Conservation (phyloP, 202 grass and related monocot genomes). For the Hordeum pubiflorum region DNA sequence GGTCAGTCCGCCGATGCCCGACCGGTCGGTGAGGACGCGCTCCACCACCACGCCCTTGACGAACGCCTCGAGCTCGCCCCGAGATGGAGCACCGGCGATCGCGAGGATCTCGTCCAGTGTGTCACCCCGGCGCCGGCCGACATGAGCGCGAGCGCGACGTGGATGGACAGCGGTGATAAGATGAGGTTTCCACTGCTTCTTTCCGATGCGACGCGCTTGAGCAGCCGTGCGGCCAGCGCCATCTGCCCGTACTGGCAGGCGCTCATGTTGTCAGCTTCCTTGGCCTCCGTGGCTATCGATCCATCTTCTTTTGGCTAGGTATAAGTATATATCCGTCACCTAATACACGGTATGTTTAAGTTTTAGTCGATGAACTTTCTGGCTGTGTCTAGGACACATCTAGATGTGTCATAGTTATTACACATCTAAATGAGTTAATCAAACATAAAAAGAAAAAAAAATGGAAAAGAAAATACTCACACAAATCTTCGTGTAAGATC, state of each 20-base stretch:
- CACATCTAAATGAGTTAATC: no score
- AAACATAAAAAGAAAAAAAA: no score
- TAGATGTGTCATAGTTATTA: no score
- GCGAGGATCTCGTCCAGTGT: no score
- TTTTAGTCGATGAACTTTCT: no score
- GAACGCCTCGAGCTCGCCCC: neutral
- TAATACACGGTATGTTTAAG: no score
- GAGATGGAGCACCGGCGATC: neutral
- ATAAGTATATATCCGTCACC: no score
- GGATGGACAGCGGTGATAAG: neutral
- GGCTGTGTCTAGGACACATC: no score
- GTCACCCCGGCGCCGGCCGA: neutral
- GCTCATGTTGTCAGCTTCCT: neutral
- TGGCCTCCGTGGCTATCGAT: no score
- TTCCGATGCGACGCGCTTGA: neutral
- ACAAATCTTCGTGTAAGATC: no score
- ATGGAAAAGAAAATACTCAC: no score
- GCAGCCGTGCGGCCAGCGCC: neutral
- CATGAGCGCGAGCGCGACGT: neutral
- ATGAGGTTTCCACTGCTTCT: neutral
- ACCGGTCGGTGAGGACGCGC: neutral
- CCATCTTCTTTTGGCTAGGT: no score
- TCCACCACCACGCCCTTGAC: neutral
- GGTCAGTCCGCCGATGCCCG: neutral
- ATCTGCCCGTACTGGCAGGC: neutral